Base-by-base conservation (phyloP, 331 rosid genomes). In the Spiraea crenata region DNA sequence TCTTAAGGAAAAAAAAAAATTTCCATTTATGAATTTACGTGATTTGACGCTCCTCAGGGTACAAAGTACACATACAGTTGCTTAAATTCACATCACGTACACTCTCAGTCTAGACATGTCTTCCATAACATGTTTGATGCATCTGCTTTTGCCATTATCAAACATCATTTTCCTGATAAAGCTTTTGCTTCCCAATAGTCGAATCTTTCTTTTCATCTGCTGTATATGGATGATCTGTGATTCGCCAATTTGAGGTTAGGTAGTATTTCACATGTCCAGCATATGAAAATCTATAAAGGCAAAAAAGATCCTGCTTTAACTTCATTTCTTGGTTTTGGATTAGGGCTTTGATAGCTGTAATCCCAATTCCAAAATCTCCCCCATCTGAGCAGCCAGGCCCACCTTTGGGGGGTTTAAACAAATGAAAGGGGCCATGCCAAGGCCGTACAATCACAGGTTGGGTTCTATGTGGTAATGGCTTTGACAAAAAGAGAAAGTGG, bases 221-320 rank as follows among this genome's bases (percentile, higher is more conserved):
- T 69, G 19, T 58, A 35, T 35, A 25, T 25, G 31, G 44, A 57
- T 78, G 74, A 65, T 44, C 55, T 78, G 75, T 72, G 61, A 47
- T 78, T 67, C 81, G 82, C 82, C 74, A 65, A 78, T 74, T 76
- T 69, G 67, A 69, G 77, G 73, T 41, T 56, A 41, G 74, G 76
- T 69, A 45, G 82, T 66, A 49, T 59, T 55, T 75, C 87, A 82
- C 88, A 69, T 86, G 83, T 52, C 76, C 57, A 67, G 63, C 89
- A 73, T 76, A 75, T 74, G 63, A 39, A 50, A 15, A 25, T 25
- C 31, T 25, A 0, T 0, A 58, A 5, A 11, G 77, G 55, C 65
- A 66, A 80, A 75, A 16, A 13, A 57, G 49, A 45, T 45, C 49
- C 12, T 57, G 31, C 65, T 58, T 80, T 7, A 54, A 54, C 37